Evolutionary conservation across 2,329 filamentous ascomycete species (phyloP), one percentile per base, ranked within the genome.

Genomic region (Curvularia eragrostidis): DNA sequence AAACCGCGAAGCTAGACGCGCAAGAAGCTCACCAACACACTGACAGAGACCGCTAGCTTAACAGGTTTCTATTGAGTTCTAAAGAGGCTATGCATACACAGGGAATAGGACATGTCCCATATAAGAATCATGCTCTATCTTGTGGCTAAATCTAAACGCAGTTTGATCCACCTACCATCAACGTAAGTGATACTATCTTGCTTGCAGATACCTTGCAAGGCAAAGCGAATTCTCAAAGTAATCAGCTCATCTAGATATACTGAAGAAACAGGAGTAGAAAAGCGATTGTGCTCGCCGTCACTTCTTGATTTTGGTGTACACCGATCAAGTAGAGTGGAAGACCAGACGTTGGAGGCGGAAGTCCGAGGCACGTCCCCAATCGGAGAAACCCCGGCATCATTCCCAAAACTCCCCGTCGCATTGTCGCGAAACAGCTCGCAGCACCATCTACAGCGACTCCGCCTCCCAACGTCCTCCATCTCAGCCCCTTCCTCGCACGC

Each of bases 371-470:
- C 58, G 43, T 44, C 52, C 55, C 55, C 41, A 48, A 39, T 54
- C 59, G 56, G 59, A 53, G 54, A 54, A 62, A 60, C 46, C 42
- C 34, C 59, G 61, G 59, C 42, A 30, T 32, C 49, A 24, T 23
- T 32, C 24, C 55, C 50, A 52, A 63, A 60, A 64, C 56, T 60
- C 38, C 54, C 56, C 47, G 26, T 41, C 56, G 59, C 59, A 62
- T 56, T 54, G 46, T 58, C 51, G 55, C 54, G 52, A 58, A 43
- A 26, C 49, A 50, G 21, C 52, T 44, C 47, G 43, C 30, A 19
- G 47, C 46, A 53, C 13, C 54, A 9, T 41, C 52, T 21, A 48
- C 52, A 51, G 32, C 34, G n/a, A 38, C 34, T 30, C 18, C 8
- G n/a, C 19, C 13, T 30, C 19, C 13, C 46, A 56, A 48, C 24